A percentile compares a stretch with the other conserved stretches of the same genome.
phyloP scores from a whole-genome alignment of 495 filamentous ascomycete genomes.

The Penicillium antarcticum region DNA sequence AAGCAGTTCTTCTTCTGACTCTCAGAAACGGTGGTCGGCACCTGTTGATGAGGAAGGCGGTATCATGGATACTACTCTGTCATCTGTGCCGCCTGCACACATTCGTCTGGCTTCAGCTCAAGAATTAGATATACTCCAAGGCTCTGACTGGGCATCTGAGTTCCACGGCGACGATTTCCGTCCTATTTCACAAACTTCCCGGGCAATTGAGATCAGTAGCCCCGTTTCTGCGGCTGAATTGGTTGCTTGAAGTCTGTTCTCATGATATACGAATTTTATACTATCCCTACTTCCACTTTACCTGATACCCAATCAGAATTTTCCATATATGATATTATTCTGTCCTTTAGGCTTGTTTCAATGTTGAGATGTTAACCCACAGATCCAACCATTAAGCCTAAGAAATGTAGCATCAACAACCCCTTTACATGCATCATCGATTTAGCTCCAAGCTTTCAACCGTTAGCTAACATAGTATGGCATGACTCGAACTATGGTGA shows the following conservation, averaged over 20 bases:
- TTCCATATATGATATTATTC: neutral
- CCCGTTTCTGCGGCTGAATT: constrained; percentile 4
- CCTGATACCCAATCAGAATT: neutral
- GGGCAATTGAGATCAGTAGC: neutral
- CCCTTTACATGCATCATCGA: too few species aligned
- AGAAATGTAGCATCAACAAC: neutral
- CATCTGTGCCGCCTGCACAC: neutral
- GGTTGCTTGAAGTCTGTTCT: constrained; percentile 2
- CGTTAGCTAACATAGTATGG: too few species aligned
- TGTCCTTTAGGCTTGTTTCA: too few species aligned
- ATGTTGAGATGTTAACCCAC: too few species aligned
- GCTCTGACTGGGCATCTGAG: neutral
- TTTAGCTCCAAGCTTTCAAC: too few species aligned
- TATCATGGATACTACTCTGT: neutral
- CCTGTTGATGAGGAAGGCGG: constrained; percentile 10
- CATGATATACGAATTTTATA: neutral
- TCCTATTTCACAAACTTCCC: neutral
- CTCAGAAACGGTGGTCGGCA: neutral
- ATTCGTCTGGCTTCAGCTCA: neutral
- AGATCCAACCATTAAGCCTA: neutral
- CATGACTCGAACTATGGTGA: too few species aligned
- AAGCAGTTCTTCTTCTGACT: neutral
- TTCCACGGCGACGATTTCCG: neutral
- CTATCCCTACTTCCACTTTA: neutral
- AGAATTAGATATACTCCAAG: neutral